Conservation (phyloP, 768 basidiomycete genomes). For the Myochromella boudieri region DNA sequence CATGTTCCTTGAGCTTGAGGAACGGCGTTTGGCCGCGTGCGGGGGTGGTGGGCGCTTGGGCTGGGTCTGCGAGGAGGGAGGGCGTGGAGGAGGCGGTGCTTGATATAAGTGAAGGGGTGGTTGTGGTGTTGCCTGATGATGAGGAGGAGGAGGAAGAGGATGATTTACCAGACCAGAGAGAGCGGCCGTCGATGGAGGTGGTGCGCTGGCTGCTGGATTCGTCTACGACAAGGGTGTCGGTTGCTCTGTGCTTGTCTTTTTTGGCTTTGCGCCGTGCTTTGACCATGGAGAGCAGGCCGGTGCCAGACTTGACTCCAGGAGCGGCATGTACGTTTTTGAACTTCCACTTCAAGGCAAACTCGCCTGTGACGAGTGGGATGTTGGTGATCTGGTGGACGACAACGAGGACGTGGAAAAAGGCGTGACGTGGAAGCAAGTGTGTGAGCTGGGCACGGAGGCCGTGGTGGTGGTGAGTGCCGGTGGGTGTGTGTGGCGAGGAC, state of each 20-base stretch:
- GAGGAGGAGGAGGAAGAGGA: constrained; percentile 17
- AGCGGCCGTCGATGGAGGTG: constrained; percentile 12
- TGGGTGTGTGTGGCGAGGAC: constrained; percentile 11
- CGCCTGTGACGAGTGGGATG: constrained; percentile 70
- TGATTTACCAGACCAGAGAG: constrained; percentile 14
- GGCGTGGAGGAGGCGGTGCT: constrained; percentile 12
- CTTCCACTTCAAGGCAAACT: constrained; percentile 72
- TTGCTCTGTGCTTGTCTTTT: constrained; percentile 16
- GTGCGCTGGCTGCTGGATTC: constrained; percentile 6
- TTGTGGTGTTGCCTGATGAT: constrained; percentile 11
- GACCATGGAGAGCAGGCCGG: constrained; percentile 37
- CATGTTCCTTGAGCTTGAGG: constrained; percentile 61
- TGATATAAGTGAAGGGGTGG: constrained; percentile 10
- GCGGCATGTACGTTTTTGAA: constrained; percentile 53
- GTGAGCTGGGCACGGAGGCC: constrained; percentile 59
- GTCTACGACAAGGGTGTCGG: constrained; percentile 11
- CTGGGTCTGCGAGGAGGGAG: constrained; percentile 1
- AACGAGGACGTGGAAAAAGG: constrained; percentile 62
- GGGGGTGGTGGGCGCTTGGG: constrained; percentile 26
- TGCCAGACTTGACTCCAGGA: constrained; percentile 34
- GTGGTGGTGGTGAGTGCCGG: constrained; percentile 1
- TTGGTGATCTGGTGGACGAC: constrained; percentile 67
- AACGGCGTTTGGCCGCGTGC: constrained; percentile 64
- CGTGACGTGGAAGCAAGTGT: constrained; percentile 63
- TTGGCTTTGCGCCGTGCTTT: constrained; percentile 28